Evolutionary conservation across 495 filamentous ascomycete genomes (phyloP), one percentile per base, ranked within the genome.

Genomic region (Jackrogersella multiformis): DNA sequence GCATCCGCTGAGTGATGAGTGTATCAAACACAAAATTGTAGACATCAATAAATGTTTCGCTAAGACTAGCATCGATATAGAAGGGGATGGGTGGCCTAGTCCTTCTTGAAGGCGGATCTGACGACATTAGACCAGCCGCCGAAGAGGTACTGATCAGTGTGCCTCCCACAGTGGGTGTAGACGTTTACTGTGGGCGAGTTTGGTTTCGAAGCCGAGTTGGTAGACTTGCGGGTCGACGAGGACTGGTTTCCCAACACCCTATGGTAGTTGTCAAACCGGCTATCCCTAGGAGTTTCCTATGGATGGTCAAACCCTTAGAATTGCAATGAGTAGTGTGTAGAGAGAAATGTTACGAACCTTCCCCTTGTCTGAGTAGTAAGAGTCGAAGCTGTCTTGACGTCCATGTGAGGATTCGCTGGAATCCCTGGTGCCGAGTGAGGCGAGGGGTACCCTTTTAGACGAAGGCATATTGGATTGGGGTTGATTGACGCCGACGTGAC

Each of bases 161-260:
- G 75, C 5, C 75, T 64, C 4, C 75, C 75, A 44, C 75, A 77
- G 30, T 74, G 64, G 8, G 75, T 76, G 65, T 75, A 73, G 1
- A 66, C 58, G 24, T 77, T 77, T 39, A 77, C 75, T 6, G 73
- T 75, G 4, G 70, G 73, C 20, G 75, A 66, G 53, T 60, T 52
- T 5, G 68, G 38, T 57, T 71, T 74, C 28, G 67, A 24, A 12
- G 32, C 4, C 1, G 57, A 32, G 44, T 15, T 12, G 44, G 61
- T 34, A 1, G 41, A 46, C 36, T 70, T 70, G 36, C 45, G 66
- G 9, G 20, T 38, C 26, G 49, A 28, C 35, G 57, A 45, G 16
- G 42, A 8, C n/a, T 60, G 61, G 16, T 45, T 15, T 16, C 44
- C 28, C 15, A 56, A 55, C 8, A 38, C 26, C 26, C 44, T 65